phyloP scores from a whole-genome alignment of 805 yeast genomes.

The Wickerhamiella sorbophila region DNA sequence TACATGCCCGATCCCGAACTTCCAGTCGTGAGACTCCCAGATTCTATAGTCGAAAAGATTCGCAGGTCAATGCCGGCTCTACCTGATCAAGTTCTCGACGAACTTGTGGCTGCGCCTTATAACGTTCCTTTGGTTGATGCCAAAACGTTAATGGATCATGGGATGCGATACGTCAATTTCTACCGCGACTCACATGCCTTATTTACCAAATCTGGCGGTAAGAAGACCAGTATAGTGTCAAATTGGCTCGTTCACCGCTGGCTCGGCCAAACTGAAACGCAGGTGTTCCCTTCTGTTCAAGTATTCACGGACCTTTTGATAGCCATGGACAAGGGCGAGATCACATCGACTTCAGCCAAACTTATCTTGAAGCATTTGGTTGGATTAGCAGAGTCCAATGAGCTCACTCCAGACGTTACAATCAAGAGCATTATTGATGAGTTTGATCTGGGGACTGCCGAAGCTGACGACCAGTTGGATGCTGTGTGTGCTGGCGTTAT shows the following conservation, averaged over 20 bases:
- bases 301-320: slow-evolving; percentile 42
- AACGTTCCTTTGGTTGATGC: slow-evolving; percentile 60
- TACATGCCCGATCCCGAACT: slow-evolving; percentile 92
- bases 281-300: slow-evolving; percentile 33
- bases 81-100: slow-evolving; percentile 44
- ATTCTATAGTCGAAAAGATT: slow-evolving; percentile 31
- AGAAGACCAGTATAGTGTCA: slow-evolving; percentile 33
- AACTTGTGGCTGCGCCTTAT: slow-evolving; percentile 37
- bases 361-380: slow-evolving; percentile 44
- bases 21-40: slow-evolving; percentile 39
- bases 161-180: slow-evolving; percentile 12
- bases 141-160: slow-evolving; percentile 45
- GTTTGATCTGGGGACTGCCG: slow-evolving; percentile 26
- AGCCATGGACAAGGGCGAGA: slow-evolving; percentile 31
- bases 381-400: not conserved
- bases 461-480: slow-evolving; percentile 26
- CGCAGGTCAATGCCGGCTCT: slow-evolving; percentile 32
- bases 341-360: slow-evolving; percentile 60
- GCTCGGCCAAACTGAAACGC: slow-evolving; percentile 41
- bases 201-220: slow-evolving; percentile 16
- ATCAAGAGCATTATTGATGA: slow-evolving; percentile 38
- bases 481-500: slow-evolving; percentile 36
- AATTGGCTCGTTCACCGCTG: slow-evolving; percentile 80
- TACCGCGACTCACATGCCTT: slow-evolving; percentile 29
- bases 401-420: slow-evolving; percentile 9